phyloP scores from a whole-genome alignment of 75 land plant genomes.

The Sequoia sempervirens region DNA sequence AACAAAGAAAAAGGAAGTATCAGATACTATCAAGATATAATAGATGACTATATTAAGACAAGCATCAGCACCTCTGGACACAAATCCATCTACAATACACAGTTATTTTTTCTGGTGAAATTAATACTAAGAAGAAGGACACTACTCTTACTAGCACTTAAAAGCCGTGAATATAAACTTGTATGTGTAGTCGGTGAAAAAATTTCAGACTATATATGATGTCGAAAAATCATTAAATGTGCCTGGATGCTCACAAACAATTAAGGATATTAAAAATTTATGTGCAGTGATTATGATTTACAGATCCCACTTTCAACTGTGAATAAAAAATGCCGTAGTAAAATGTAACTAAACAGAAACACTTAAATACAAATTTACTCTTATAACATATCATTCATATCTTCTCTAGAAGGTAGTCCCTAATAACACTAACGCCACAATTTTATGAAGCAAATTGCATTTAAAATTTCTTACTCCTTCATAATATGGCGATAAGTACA shows the following conservation, averaged over 20 bases:
- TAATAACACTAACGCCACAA: too few species aligned
- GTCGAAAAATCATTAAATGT: background rate
- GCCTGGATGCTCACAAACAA: background rate
- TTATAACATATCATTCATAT: too few species aligned
- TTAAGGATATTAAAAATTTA: background rate
- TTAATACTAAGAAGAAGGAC: background rate
- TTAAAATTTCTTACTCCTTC: background rate
- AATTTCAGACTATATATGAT: background rate
- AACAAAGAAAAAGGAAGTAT: background rate
- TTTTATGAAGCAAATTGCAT: too few species aligned
- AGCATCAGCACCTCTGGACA: background rate
- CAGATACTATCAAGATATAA: background rate
- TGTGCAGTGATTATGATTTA: background rate
- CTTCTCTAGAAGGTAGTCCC: too few species aligned
- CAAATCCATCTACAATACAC: background rate
- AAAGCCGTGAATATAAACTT: background rate
- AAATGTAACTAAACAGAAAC: too few species aligned
- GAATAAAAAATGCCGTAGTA: too few species aligned
- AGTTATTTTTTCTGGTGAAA: background rate
- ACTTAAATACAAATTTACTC: too few species aligned
- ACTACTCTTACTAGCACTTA: background rate
- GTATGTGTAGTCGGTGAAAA: background rate
- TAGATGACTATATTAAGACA: background rate
- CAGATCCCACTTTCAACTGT: too few species aligned
- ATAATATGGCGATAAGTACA: background rate